These are phyloP conservation scores for Boletus sp. DNA, from an alignment of 768 basidiomycete genomes.

Conservation along the genomic window DNA sequence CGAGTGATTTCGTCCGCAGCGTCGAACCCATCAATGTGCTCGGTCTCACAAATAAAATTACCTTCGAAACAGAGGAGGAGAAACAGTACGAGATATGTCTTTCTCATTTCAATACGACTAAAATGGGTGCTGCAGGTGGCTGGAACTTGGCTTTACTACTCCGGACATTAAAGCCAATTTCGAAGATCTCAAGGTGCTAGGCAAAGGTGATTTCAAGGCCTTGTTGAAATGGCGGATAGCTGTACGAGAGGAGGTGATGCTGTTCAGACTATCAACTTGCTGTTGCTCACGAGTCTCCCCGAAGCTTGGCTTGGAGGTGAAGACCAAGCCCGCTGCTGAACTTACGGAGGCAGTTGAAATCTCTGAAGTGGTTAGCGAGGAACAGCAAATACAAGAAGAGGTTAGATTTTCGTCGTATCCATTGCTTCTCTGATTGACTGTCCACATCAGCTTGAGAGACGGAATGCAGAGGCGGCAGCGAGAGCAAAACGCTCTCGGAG, in stretches of 20 bases:
- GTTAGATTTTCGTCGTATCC: conserved; percentile 36
- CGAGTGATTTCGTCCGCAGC: conserved; percentile 66
- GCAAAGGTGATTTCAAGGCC: conserved; percentile 95
- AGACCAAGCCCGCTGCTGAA: conserved; percentile 71
- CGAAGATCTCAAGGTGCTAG: conserved; percentile 92
- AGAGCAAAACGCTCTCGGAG: conserved; percentile 79
- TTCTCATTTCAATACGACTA: not conserved
- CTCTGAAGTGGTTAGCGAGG: conserved; percentile 74
- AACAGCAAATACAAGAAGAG: conserved; percentile 87
- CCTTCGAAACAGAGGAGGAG: conserved; percentile 81
- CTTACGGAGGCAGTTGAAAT: conserved; percentile 69
- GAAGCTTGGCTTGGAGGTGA: conserved; percentile 83
- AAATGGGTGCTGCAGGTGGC: conserved; percentile 54
- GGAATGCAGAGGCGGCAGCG: conserved; percentile 73
- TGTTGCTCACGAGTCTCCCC: conserved; percentile 3
- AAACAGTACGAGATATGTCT: conserved; percentile 52
- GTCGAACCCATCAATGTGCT: conserved; percentile 77
- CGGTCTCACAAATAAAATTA: conserved; percentile 74
- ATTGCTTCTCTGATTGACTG: conserved; percentile 3
- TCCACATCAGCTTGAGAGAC: conserved; percentile 66
- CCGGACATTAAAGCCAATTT: conserved; percentile 79
- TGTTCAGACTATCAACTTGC: not conserved
- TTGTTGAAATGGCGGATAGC: conserved; percentile 89
- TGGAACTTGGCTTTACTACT: conserved; percentile 67
- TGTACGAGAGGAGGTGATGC: conserved; percentile 78